phyloP scores from a whole-genome alignment of 202 grass and related monocot species.

The Zoysia matrella region DNA sequence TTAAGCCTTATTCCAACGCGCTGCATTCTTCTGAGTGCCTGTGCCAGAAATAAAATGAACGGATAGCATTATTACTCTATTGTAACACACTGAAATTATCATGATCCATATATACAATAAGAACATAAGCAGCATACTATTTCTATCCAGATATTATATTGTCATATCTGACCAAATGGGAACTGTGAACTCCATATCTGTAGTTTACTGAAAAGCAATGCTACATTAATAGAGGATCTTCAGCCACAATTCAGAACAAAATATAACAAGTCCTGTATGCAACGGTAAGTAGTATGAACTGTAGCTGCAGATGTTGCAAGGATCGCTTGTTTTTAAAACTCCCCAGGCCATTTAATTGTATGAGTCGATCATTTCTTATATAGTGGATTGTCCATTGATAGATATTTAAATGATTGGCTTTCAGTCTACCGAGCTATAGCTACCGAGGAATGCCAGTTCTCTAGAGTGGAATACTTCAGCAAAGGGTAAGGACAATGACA shows the following conservation, averaged over 20 bases:
- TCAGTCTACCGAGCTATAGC: slow-evolving; percentile 7
- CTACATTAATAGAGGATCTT: slow-evolving; percentile 22
- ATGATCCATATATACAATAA: slow-evolving; percentile 23
- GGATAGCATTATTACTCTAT: slow-evolving; percentile 10
- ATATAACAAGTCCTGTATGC: background rate
- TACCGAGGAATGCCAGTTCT: background rate
- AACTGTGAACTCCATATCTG: too few relatives aligned
- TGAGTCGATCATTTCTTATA: slow-evolving; percentile 18
- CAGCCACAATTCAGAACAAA: background rate
- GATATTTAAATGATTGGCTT: slow-evolving; percentile 23
- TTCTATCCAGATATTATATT: too few relatives aligned
- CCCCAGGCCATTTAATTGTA: slow-evolving; percentile 11
- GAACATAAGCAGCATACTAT: too few relatives aligned
- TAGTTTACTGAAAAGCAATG: background rate
- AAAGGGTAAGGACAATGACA: background rate
- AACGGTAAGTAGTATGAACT: background rate
- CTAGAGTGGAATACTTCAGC: slow-evolving; percentile 13
- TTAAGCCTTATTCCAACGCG: slow-evolving; percentile 79
- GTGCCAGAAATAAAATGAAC: slow-evolving; percentile 15
- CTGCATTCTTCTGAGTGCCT: slow-evolving; percentile 93
- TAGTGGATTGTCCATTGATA: background rate
- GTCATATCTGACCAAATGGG: too few relatives aligned
- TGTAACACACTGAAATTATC: background rate
- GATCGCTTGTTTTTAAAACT: slow-evolving; percentile 20
- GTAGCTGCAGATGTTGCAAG: background rate